A percentile compares a stretch with the other conserved stretches of the same genome.
Conservation (phyloP, 1,284 basidiomycete genomes). For the Ustilago bromivora region DNA sequence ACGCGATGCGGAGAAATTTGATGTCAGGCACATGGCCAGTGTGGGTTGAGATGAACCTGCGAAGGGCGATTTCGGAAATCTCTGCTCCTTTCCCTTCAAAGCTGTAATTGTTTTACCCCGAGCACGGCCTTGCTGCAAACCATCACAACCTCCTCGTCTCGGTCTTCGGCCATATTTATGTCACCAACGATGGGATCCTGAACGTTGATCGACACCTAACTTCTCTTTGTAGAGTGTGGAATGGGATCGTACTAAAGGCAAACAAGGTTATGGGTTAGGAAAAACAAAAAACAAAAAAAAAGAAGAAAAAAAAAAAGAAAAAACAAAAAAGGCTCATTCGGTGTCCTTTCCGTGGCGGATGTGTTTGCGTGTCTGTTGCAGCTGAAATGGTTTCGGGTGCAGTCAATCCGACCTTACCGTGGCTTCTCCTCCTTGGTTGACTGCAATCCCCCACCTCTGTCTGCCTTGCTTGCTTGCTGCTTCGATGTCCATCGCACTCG, state of each 20-base stretch:
- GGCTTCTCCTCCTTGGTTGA: background rate
- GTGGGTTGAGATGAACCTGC: background rate
- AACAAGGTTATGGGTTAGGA: background rate
- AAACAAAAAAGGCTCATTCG: too few species aligned
- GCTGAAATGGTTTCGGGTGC: background rate
- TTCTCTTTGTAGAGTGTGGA: background rate
- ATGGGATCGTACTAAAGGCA: background rate
- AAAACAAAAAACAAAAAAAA: too few species aligned
- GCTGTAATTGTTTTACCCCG: background rate
- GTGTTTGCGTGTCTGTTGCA: background rate
- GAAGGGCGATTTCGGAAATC: constrained; percentile 21
- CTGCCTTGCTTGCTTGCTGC: background rate
- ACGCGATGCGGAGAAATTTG: constrained; percentile 4
- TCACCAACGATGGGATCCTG: background rate
- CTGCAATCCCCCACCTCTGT: background rate
- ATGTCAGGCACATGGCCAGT: background rate
- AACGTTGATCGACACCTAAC: background rate
- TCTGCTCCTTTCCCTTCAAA: constrained; percentile 2
- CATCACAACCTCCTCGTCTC: background rate
- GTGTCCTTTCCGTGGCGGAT: too few species aligned
- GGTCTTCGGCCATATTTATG: background rate
- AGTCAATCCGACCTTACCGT: constrained; percentile 5
- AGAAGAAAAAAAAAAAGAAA: too few species aligned
- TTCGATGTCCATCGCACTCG: background rate
- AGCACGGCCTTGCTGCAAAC: background rate